Conservation (phyloP, 805 yeast species). For the Hanseniaspora valbyensis region DNA sequence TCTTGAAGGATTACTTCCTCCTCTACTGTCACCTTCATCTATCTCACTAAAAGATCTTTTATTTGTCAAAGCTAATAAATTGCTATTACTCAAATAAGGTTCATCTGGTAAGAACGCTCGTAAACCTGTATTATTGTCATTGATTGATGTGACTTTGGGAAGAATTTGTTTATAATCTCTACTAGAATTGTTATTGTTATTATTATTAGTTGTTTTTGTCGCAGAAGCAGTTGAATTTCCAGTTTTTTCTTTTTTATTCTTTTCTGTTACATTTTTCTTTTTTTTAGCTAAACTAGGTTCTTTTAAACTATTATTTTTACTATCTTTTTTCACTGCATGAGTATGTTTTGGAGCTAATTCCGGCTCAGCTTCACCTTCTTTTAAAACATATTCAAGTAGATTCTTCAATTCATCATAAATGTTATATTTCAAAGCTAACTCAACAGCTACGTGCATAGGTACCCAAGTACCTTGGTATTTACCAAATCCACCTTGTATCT, state of each 20-base stretch:
- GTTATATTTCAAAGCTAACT: slow-evolving; percentile 52
- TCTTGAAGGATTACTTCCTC: not conserved
- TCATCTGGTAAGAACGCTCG: not conserved
- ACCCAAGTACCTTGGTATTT: slow-evolving; percentile 97
- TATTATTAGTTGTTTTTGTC: too few species aligned
- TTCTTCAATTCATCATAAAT: slow-evolving; percentile 54
- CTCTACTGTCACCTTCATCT: not conserved
- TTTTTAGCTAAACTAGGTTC: not conserved
- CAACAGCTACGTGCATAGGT: slow-evolving; percentile 64
- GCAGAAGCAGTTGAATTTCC: not conserved
- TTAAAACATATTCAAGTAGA: slow-evolving; percentile 48
- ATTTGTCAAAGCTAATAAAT: not conserved
- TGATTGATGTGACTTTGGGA: not conserved
- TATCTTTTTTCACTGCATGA: slow-evolving; percentile 44
- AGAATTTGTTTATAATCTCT: not conserved
- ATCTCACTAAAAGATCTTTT: not conserved
- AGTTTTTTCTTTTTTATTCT: not conserved
- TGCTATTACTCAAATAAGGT: not conserved
- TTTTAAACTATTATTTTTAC: slow-evolving; percentile 23
- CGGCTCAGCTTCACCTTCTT: slow-evolving; percentile 42
- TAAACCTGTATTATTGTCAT: not conserved
- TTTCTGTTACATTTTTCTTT: not conserved
- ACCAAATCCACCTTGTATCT: slow-evolving; percentile 95
- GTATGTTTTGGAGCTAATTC: slow-evolving; percentile 58
- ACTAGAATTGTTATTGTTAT: too few species aligned